A percentile compares a stretch with the other conserved stretches of the same genome.
phyloP scores from a whole-genome alignment of 768 basidiomycete species.

The Pulveroboletus sp. region DNA sequence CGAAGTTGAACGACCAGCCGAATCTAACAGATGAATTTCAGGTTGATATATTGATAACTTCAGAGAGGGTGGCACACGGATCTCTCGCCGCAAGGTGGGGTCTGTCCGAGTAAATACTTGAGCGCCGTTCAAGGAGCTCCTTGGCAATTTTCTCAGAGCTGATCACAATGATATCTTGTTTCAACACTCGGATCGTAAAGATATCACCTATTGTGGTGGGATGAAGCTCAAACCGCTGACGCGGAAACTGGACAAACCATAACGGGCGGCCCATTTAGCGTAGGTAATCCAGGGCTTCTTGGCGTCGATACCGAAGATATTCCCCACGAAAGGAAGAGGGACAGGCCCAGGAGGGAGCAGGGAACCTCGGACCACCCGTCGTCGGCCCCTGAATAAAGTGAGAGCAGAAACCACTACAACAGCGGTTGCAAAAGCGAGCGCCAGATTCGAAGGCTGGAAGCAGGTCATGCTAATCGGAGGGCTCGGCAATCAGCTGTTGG shows the following conservation, averaged over 20 bases:
- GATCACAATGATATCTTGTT: constrained; percentile 22
- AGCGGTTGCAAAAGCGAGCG: neutral
- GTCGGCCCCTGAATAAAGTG: constrained; percentile 1
- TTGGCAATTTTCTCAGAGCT: constrained; percentile 25
- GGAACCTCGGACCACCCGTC: neutral
- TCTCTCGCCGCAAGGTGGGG: constrained; percentile 14
- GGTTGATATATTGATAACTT: neutral
- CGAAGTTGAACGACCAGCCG: constrained; percentile 21
- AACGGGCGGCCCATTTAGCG: constrained; percentile 15
- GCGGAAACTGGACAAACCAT: constrained; percentile 6
- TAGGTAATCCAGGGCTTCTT: constrained; percentile 22
- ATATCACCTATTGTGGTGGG: constrained; percentile 12
- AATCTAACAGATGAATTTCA: constrained; percentile 6
- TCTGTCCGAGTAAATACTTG: constrained; percentile 28
- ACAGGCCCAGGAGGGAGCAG: constrained; percentile 18
- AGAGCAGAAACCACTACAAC: neutral
- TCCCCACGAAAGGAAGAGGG: constrained; percentile 20
- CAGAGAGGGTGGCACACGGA: constrained; percentile 7
- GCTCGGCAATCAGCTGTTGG: no score
- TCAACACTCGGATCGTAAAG: constrained; percentile 19
- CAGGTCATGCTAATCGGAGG: neutral
- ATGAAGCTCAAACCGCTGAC: neutral
- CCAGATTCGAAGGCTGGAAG: neutral
- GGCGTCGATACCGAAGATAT: constrained; percentile 13
- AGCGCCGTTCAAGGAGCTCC: constrained; percentile 28